Percentiles rank a stretch among this genome's conserved stretches.
Evolutionary conservation across 78 protist genomes (phyloP).

Genomic region (Dictyostelium capitatum): DNA sequence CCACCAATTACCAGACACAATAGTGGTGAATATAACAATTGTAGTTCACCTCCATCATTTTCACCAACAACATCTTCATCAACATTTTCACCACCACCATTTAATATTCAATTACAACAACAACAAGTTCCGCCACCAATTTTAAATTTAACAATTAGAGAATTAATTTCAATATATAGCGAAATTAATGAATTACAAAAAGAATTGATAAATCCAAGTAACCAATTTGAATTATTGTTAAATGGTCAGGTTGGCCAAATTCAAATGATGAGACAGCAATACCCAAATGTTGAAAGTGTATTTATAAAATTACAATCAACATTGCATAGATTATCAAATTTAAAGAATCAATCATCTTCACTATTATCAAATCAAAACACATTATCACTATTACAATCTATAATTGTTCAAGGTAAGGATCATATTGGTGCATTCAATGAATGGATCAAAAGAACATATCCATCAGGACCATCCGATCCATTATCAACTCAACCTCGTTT

Average conservation of each 20-base stretch:
- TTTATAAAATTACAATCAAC: not conserved
- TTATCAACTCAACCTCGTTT: slow-evolving; percentile 29
- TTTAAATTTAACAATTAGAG: slow-evolving; percentile 31
- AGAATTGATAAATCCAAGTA: slow-evolving; percentile 32
- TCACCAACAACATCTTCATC: not conserved
- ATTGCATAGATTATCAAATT: not conserved
- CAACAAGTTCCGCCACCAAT: slow-evolving; percentile 22
- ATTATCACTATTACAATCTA: slow-evolving; percentile 10
- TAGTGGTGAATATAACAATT: not conserved
- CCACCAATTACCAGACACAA: not conserved
- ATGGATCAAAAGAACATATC: slow-evolving; percentile 43
- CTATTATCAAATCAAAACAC: slow-evolving; percentile 23
- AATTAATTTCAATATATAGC: slow-evolving; percentile 23
- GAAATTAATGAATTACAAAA: slow-evolving; percentile 38
- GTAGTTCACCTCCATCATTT: not conserved
- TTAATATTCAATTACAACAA: not conserved
- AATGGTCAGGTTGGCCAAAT: slow-evolving; percentile 5
- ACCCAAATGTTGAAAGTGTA: slow-evolving; percentile 10
- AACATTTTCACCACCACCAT: not conserved
- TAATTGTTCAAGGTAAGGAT: slow-evolving; percentile 61
- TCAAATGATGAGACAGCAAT: not conserved
- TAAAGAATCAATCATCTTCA: slow-evolving; percentile 17
- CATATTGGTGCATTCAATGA: slow-evolving; percentile 58
- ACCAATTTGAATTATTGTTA: slow-evolving; percentile 26
- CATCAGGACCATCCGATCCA: slow-evolving; percentile 23